These are phyloP conservation scores for Gelatoporia subvermispora DNA, from an alignment of 768 basidiomycete genomes.

Conservation along the genomic window DNA sequence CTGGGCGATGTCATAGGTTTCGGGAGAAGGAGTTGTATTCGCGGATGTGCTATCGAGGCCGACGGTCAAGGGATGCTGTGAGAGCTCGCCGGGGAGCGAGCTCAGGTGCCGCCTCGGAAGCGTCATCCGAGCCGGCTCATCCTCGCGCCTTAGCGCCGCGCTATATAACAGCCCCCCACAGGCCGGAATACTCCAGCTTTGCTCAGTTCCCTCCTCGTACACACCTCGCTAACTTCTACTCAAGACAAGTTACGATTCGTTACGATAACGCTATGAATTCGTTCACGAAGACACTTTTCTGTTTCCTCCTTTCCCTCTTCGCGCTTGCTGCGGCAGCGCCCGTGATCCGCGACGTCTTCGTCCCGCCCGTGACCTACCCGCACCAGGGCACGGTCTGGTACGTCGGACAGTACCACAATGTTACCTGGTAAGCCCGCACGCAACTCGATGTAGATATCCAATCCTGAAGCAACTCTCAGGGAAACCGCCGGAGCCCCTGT, in stretches of 20 bases:
- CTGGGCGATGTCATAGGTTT: too few species aligned
- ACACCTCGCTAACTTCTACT: too few species aligned
- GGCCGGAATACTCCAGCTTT: not conserved
- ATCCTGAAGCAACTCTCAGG: slow-evolving; percentile 21
- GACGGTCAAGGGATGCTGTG: too few species aligned
- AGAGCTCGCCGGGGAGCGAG: too few species aligned
- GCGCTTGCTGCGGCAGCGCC: slow-evolving; percentile 27
- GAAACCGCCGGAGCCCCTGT: slow-evolving; percentile 34
- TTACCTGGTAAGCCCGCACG: slow-evolving; percentile 40
- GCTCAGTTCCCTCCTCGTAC: slow-evolving; percentile 2
- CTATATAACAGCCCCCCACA: slow-evolving; percentile 2
- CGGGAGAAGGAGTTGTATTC: too few species aligned
- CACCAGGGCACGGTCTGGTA: slow-evolving; percentile 37
- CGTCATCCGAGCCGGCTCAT: too few species aligned
- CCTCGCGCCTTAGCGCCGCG: too few species aligned
- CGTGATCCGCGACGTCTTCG: slow-evolving; percentile 40
- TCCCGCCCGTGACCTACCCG: slow-evolving; percentile 44
- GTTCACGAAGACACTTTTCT: slow-evolving; percentile 20
- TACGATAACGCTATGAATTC: slow-evolving; percentile 15
- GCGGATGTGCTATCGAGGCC: too few species aligned
- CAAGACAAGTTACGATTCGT: not conserved
- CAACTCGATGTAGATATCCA: not conserved
- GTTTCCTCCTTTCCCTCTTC: slow-evolving; percentile 18
- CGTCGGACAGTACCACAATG: slow-evolving; percentile 38
- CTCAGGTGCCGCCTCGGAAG: too few species aligned